Evolutionary conservation across 2,329 filamentous ascomycete genomes (phyloP).

Genomic region (Phaeomoniella chlamydospora): DNA sequence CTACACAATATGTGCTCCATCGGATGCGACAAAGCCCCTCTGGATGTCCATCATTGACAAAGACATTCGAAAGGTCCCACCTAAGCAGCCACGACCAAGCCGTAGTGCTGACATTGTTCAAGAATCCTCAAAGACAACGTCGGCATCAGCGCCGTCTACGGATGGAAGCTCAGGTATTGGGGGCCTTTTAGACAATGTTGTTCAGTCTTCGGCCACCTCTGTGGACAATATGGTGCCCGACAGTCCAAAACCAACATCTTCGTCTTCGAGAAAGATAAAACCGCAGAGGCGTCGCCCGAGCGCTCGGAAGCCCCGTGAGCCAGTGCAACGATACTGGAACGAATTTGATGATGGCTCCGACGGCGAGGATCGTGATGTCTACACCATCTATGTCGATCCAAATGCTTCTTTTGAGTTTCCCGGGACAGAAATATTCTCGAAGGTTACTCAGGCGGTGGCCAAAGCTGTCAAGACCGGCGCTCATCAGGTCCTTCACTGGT

Average conservation of each 20-base stretch:
- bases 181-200: slow-evolving; percentile 10
- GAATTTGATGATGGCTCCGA: slow-evolving; percentile 77
- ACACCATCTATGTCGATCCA: slow-evolving; percentile 62
- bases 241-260: neutral
- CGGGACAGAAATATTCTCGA: slow-evolving; percentile 46
- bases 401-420: slow-evolving; percentile 47
- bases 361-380: slow-evolving; percentile 40
- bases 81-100: slow-evolving; percentile 1
- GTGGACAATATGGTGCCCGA: slow-evolving; percentile 7
- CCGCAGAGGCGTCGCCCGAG: slow-evolving; percentile 5
- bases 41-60: slow-evolving; percentile 32
- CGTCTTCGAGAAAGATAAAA: slow-evolving; percentile 1
- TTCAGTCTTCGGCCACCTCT: slow-evolving; percentile 15
- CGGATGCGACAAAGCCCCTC: slow-evolving; percentile 28
- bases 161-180: slow-evolving; percentile 12
- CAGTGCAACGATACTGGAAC: slow-evolving; percentile 54
- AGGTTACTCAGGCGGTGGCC: slow-evolving; percentile 34
- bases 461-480: slow-evolving; percentile 38
- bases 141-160: slow-evolving; percentile 14
- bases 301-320: slow-evolving; percentile 8
- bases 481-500: neutral
- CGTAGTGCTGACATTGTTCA: slow-evolving; percentile 2
- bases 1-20: slow-evolving; percentile 30
- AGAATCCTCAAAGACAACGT: slow-evolving; percentile 4
- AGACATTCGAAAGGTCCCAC: slow-evolving; percentile 38